phyloP scores from a whole-genome alignment of 345 rosid species.

The Turritis glabra region DNA sequence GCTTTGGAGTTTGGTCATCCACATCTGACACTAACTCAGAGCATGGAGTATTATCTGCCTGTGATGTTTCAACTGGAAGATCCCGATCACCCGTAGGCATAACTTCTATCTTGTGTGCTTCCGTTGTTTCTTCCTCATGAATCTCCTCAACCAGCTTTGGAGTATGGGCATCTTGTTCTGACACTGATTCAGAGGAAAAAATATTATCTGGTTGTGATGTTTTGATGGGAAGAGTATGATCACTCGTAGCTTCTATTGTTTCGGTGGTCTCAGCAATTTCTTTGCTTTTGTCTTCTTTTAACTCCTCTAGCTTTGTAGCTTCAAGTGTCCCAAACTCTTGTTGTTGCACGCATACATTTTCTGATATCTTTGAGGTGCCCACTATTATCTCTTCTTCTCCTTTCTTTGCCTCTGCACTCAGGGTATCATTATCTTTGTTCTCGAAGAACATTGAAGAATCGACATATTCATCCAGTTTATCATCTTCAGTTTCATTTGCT shows the following conservation, averaged over 20 bases:
- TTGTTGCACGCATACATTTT: constrained; percentile 10
- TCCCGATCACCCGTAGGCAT: constrained; percentile 10
- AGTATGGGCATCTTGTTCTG: constrained; percentile 26
- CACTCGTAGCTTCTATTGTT: constrained; percentile 13
- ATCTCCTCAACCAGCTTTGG: constrained; percentile 14
- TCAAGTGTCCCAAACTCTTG: constrained; percentile 8
- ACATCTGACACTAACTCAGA: background rate
- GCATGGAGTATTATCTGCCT: background rate
- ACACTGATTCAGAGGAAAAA: constrained; percentile 14
- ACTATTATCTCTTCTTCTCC: constrained; percentile 6
- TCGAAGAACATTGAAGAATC: background rate
- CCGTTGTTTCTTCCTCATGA: constrained; percentile 25
- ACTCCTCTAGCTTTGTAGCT: constrained; percentile 20
- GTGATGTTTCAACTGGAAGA: constrained; percentile 2
- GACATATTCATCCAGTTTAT: background rate
- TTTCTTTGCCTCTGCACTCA: background rate
- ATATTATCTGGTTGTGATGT: background rate
- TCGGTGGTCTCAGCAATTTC: background rate
- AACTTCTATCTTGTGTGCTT: constrained; percentile 8
- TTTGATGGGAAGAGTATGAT: constrained; percentile 10
- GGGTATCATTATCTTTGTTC: background rate
- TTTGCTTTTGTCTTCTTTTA: constrained; percentile 20
- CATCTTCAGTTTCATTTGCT: constrained; percentile 17
- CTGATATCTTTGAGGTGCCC: background rate
- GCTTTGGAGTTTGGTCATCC: constrained; percentile 6